Evolutionary conservation across 1,139 yeast species (phyloP).

Genomic region (Pichia sp.): DNA sequence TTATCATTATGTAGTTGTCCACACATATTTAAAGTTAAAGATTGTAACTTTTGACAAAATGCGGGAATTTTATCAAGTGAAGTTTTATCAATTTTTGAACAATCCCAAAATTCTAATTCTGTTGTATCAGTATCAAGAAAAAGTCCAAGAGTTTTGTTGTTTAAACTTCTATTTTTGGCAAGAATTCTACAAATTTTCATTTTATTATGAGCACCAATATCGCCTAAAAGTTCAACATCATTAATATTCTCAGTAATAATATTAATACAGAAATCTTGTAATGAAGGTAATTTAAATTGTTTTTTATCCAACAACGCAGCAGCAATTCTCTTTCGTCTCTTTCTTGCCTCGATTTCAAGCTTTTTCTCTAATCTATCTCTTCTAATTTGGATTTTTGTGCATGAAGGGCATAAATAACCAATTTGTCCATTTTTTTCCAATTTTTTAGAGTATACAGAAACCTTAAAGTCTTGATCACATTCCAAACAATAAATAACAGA

Average conservation of each 20-base stretch:
- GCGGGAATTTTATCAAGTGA: slow-evolving; percentile 68
- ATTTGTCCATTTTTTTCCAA: slow-evolving; percentile 37
- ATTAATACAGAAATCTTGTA: slow-evolving; percentile 77
- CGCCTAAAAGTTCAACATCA: slow-evolving; percentile 73
- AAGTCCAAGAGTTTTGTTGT: slow-evolving; percentile 61
- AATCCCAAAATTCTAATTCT: slow-evolving; percentile 78
- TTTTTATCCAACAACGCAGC: slow-evolving; percentile 73
- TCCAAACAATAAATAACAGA: slow-evolving; percentile 42
- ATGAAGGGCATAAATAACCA: slow-evolving; percentile 62
- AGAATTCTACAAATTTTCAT: slow-evolving; percentile 66
- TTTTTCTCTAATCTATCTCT: slow-evolving; percentile 41
- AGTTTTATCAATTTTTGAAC: slow-evolving; percentile 68
- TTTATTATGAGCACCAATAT: slow-evolving; percentile 62
- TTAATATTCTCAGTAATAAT: slow-evolving; percentile 67
- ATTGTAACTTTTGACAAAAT: slow-evolving; percentile 66
- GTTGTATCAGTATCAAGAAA: slow-evolving; percentile 59
- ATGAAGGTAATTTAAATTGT: slow-evolving; percentile 54
- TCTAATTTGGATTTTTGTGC: slow-evolving; percentile 44
- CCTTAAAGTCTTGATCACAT: slow-evolving; percentile 50
- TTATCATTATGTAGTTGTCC: slow-evolving; percentile 84
- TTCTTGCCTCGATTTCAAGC: slow-evolving; percentile 58
- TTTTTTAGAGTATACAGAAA: slow-evolving; percentile 61
- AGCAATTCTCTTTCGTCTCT: slow-evolving; percentile 71
- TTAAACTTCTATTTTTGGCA: slow-evolving; percentile 72
- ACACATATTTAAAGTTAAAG: slow-evolving; percentile 77